Conservation (phyloP, 495 filamentous ascomycete species). For the Physcia stellaris region DNA sequence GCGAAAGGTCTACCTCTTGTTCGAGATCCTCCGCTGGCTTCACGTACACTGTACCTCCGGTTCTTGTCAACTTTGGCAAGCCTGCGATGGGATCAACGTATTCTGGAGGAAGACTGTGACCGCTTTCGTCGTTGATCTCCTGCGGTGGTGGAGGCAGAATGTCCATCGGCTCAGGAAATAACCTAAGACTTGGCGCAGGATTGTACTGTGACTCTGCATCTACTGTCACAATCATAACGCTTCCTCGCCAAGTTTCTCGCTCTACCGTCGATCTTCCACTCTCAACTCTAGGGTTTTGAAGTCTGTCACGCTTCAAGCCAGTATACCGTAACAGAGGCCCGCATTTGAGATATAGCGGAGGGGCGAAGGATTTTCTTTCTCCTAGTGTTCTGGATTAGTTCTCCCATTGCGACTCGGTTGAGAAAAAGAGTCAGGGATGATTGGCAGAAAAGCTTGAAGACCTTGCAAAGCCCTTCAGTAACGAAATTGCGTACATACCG, state of each 20-base stretch:
- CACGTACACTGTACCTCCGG: constrained; percentile 69
- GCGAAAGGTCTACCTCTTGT: constrained; percentile 59
- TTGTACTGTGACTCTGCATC: constrained; percentile 73
- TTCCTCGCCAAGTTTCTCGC: constrained; percentile 82
- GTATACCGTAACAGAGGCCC: constrained; percentile 82
- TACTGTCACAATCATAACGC: constrained; percentile 82
- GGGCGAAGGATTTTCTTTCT: constrained; percentile 72
- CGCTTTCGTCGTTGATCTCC: constrained; percentile 46
- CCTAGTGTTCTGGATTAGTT: too few relatives aligned
- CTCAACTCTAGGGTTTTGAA: constrained; percentile 21
- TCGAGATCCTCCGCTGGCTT: constrained; percentile 71
- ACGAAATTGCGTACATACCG: constrained; percentile 21
- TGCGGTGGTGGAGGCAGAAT: constrained; percentile 68
- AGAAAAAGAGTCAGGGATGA: too few relatives aligned
- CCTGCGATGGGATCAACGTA: constrained; percentile 86
- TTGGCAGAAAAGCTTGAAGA: too few relatives aligned
- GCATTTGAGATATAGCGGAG: constrained; percentile 71
- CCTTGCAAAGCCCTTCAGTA: too few relatives aligned
- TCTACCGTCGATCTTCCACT: constrained; percentile 23
- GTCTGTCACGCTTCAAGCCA: constrained; percentile 43
- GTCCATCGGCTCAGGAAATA: constrained; percentile 80
- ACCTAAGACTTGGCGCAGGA: constrained; percentile 56
- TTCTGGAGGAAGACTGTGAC: constrained; percentile 52
- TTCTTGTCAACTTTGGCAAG: constrained; percentile 65
- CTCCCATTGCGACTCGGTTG: too few relatives aligned